Base-by-base conservation (phyloP, 805 yeast genomes). In the Lipomyces spencermartinsiae region DNA sequence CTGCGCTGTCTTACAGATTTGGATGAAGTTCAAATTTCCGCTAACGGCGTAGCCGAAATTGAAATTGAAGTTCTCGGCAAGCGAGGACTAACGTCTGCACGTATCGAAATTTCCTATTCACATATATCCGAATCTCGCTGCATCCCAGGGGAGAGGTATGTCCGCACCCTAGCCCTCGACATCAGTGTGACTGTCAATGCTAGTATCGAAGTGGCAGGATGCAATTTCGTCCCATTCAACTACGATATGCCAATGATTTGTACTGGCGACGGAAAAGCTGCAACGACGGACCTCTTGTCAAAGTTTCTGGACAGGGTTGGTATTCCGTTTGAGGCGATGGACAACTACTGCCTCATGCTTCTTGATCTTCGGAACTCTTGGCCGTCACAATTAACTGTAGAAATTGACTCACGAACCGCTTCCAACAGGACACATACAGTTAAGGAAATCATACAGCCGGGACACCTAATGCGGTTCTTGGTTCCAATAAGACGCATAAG, bases 291-390 rank as follows among this genome's bases (percentile, higher is more conserved):
- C 5, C 35, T 34, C 58, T 59, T 64, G 9, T 5, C 46, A 3
- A 51, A 64, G 34, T 70, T 69, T 73, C 56, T 71, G 59, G 60
- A 51, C 14, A 29, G 53, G 3, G 22, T 70, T 6, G 68, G 68
- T 10, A n/a, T 71, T 14, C 65, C 62, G 49, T 61, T 73, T 80
- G 82, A 49, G 69, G 74, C 54, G 74, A 83, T 71, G 61, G 79
- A 85, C 2, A 87, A 86, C 60, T 91, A 84, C 76, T 88, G 89
- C 70, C 78, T 90, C 59, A 79, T 90, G 63, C 82, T 92, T 0
- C 74, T 94, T 14, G 98, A 95, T 76, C 78, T 95, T 66, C 84
- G 92, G 71, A 94, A 95, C 76, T 83, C 90, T 1, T 93, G 97
- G 95, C 83, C 85, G 6, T 89, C 88, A 60, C 72, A 78, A 1